These are phyloP conservation scores for Rubia yunnanensis DNA, from an alignment of 257 asterid species.

Conservation along the genomic window DNA sequence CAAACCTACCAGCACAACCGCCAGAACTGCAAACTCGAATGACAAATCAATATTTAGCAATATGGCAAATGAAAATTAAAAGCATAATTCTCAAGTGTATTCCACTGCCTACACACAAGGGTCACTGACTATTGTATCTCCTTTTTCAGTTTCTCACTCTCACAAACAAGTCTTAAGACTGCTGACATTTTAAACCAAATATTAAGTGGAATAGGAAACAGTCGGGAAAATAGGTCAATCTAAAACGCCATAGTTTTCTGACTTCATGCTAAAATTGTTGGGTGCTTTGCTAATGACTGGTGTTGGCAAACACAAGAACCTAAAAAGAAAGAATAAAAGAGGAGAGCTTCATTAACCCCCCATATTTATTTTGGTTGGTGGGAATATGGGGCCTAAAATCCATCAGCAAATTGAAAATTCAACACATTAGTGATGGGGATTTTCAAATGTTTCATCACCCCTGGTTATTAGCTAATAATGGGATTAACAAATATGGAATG, in stretches of 20 bases:
- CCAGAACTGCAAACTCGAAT: constrained; percentile 53
- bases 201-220: neutral
- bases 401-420: neutral
- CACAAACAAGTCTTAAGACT: neutral
- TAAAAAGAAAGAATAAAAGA: neutral
- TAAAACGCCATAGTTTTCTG: neutral
- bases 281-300: neutral
- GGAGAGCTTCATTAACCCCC: neutral
- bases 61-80: constrained; percentile 2
- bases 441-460: neutral
- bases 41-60: constrained; percentile 5
- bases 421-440: neutral
- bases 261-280: neutral
- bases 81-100: neutral
- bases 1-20: constrained; percentile 91
- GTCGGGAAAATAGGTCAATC: neutral
- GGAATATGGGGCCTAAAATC: too few species aligned
- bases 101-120: neutral
- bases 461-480: neutral
- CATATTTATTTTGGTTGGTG: neutral
- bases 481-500: constrained; percentile 7
- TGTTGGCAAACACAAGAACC: neutral
- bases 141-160: neutral
- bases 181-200: neutral
- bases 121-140: neutral